Base-by-base conservation (phyloP, 805 yeast species). In the Myxozyma mucilagina region DNA sequence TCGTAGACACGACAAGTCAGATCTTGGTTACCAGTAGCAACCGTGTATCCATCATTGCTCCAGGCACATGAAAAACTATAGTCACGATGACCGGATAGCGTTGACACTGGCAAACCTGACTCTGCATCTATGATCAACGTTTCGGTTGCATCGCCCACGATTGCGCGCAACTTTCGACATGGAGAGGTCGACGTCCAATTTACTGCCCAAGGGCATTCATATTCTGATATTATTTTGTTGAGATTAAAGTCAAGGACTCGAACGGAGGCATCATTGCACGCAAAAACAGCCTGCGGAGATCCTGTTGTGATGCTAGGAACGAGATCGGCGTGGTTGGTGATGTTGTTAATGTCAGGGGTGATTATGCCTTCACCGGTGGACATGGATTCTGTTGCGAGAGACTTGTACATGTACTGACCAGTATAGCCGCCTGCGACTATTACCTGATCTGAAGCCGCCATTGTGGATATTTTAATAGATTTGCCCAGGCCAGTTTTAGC, bases 21-120 rank as follows among this genome's bases (percentile, higher is more conserved):
- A 70, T 85, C 89, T 69, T 85, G 88, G 67, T 79, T 82, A 5
- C 88, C 88, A 0, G 87, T 80, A 4, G 82, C 80, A 16, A 84
- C 63, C 4, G 75, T 66, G 50, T 78, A 72, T 13, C 78, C 82
- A 63, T 78, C 65, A 47, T 70, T 68, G 8, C 76, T 74, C 87
- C 88, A 85, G 66, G 84, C 87, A 68, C 87, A 84, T 44, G 84
- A 76, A 64, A 84, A 84, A 3, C 84, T 80, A 68, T 70, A 84
- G 68, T 85, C 88, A 52, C 72, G 71, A 69, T 84, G 88, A 7
- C 85, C 86, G 29, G 60, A 58, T 39, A 79, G 61, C 4, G 64
- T 38, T 31, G 64, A 47, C 3, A 69, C 61, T 11, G 69, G 69
- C 18, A 57, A 60, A 3, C 53, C 48, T 4, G 71, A 53, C 54